Base-by-base conservation (phyloP, 768 basidiomycete species). In the Lentinula lateritia region DNA sequence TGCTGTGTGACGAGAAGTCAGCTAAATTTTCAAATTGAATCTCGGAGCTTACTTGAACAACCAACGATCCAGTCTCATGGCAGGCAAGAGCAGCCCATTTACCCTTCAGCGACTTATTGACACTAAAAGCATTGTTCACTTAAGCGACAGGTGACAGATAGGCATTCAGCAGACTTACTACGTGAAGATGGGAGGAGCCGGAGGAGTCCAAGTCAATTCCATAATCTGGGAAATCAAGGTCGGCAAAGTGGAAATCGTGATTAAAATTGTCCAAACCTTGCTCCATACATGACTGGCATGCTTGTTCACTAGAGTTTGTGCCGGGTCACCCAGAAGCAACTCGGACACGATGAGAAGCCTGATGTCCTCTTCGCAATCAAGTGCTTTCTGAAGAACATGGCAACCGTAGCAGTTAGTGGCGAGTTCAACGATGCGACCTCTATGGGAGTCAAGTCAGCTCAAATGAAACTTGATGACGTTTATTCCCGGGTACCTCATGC, bases 201-300 rank as follows among this genome's bases (percentile, higher is more conserved):
- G 92, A 20, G 89, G 80, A 1, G 89, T 89, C 92, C 92, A 94
- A 5, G 86, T 88, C 38, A 94, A 74, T 71, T 94, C 92, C 92
- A 94, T 94, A 67, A 94, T 92, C 88, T 92, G 58, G 6, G 15
- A 13, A 56, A 34, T 5, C 2, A 42, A 46, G n/a, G 10, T 20
- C 54, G 63, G 66, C 63, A 67, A 38, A 52, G 55, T 41, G 50
- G 18, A 41, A 41, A 45, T 65, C 20, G 28, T 56, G 12, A 13
- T n/a, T 38, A 54, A 46, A 23, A 32, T 50, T 6, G 6, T 13
- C 60, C 70, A 20, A 64, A 90, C 90, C 81, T 93, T 93, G 75
- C 90, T 92, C 92, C 92, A 94, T 36, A 94, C 92, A 70, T 94
- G 92, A 52, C 90, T 92, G 1, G 92, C 91, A 70, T 94, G 92